Percentiles rank a stretch among this genome's conserved stretches.
Conservation (phyloP, 192 early-diverging fungal genomes). For the Borealophlyctis nickersoniae region DNA sequence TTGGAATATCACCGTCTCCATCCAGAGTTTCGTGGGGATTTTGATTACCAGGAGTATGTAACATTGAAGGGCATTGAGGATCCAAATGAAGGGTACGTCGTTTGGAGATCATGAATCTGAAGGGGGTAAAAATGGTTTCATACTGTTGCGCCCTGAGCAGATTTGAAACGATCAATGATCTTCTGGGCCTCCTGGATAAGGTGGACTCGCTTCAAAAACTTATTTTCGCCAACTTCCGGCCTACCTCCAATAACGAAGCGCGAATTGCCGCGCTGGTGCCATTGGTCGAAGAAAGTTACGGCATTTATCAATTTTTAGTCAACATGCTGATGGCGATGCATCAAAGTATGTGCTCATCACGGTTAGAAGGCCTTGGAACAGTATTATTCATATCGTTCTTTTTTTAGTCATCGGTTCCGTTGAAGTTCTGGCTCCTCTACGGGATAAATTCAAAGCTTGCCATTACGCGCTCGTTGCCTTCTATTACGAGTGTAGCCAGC, state of each 20-base stretch:
- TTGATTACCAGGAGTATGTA: slow-evolving; percentile 97
- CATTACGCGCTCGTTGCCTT: slow-evolving; percentile 87
- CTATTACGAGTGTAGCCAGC: slow-evolving; percentile 84
- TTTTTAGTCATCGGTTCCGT: slow-evolving; percentile 62
- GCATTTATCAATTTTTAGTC: slow-evolving; percentile 93
- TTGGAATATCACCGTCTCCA: slow-evolving; percentile 88
- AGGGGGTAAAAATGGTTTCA: neutral
- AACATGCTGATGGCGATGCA: slow-evolving; percentile 97
- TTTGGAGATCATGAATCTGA: neutral
- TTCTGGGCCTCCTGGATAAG: slow-evolving; percentile 87
- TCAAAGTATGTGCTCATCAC: slow-evolving; percentile 50
- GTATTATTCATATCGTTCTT: neutral
- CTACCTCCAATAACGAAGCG: slow-evolving; percentile 86
- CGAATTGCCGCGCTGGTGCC: slow-evolving; percentile 93
- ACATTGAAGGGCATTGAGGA: slow-evolving; percentile 91
- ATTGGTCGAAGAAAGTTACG: slow-evolving; percentile 92
- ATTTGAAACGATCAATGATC: slow-evolving; percentile 94
- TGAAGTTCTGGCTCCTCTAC: slow-evolving; percentile 84
- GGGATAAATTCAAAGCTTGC: slow-evolving; percentile 78
- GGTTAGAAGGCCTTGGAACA: neutral
- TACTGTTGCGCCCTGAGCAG: slow-evolving; percentile 32
- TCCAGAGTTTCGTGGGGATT: slow-evolving; percentile 89
- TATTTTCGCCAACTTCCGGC: slow-evolving; percentile 80
- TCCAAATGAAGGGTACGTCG: slow-evolving; percentile 88
- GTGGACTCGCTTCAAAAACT: slow-evolving; percentile 89